Evolutionary conservation across 306 rosid species (phyloP).

Genomic region (Cotoneaster glaucophyllus): DNA sequence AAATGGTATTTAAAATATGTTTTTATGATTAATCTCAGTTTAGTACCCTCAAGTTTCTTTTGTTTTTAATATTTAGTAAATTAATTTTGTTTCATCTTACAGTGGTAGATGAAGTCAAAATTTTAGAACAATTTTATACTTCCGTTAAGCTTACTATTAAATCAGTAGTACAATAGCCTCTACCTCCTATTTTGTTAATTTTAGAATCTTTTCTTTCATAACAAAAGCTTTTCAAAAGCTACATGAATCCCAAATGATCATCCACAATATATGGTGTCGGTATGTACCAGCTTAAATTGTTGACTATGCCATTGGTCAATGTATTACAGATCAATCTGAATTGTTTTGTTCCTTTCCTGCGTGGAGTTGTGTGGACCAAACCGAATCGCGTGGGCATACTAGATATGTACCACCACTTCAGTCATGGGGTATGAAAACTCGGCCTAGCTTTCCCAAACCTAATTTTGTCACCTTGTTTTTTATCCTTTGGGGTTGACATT

Average conservation of each 20-base stretch:
- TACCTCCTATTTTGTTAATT: background rate
- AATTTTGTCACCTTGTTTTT: background rate
- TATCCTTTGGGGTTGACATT: no score
- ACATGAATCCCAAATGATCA: background rate
- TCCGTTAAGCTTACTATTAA: no score
- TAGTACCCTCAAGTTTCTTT: no score
- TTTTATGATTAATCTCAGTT: no score
- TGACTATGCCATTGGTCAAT: background rate
- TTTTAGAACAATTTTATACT: no score
- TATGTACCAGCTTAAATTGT: background rate
- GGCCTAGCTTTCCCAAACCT: background rate
- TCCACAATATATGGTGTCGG: background rate
- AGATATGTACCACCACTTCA: background rate
- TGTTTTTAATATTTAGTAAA: no score
- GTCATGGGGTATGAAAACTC: background rate
- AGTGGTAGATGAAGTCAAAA: no score
- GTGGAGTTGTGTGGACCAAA: background rate
- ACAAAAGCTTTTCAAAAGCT: background rate
- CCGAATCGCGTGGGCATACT: background rate
- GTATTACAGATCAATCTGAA: background rate
- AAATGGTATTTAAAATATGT: no score
- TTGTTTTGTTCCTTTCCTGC: background rate
- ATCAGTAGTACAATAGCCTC: background rate
- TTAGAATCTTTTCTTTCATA: background rate
- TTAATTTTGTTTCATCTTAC: background rate